These are phyloP conservation scores for Leptosphaerulina australis DNA, from an alignment of 2,329 filamentous ascomycete species.

Conservation along the genomic window DNA sequence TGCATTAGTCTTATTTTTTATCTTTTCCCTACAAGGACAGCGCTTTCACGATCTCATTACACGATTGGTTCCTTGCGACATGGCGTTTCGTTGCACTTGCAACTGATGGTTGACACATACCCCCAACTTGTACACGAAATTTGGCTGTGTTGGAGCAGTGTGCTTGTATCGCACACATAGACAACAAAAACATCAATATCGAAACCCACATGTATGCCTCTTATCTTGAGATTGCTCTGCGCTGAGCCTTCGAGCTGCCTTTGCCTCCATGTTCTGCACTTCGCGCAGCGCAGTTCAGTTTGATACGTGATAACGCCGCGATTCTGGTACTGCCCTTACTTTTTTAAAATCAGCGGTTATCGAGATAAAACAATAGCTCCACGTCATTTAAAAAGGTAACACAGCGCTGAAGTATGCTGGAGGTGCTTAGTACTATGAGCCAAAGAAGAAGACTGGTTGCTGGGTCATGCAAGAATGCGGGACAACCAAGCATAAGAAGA, in stretches of 20 bases:
- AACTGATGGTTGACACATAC: constrained; percentile 20
- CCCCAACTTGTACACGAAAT: constrained; percentile 7
- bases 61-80: too few relatives aligned
- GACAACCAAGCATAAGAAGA: constrained; percentile 1
- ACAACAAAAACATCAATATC: constrained; percentile 1
- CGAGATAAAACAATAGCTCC: not conserved
- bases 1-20: constrained; percentile 4
- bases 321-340: not conserved
- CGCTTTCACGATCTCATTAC: not conserved
- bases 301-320: too few relatives aligned
- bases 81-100: constrained; percentile 14
- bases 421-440: not conserved
- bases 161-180: not conserved
- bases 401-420: not conserved
- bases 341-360: not conserved
- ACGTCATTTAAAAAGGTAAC: not conserved
- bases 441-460: not conserved
- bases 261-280: not conserved
- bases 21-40: not conserved
- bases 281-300: not conserved
- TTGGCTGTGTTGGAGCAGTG: not conserved
- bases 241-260: too few relatives aligned
- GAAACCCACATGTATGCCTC: not conserved
- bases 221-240: too few relatives aligned
- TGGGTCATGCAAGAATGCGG: not conserved